These are phyloP conservation scores for Saturnispora besseyi DNA, from an alignment of 805 yeast genomes.

Conservation along the genomic window DNA sequence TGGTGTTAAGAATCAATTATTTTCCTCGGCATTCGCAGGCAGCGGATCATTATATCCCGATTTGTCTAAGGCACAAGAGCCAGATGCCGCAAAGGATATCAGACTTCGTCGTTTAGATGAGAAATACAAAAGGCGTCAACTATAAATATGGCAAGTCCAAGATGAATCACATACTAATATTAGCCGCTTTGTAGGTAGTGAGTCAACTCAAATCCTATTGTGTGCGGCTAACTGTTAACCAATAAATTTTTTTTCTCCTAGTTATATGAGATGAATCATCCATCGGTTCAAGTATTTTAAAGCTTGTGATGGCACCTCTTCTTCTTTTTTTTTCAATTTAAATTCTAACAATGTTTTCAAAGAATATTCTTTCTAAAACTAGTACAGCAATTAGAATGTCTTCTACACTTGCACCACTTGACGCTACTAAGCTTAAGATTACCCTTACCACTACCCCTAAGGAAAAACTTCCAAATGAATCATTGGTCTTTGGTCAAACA, in stretches of 20 bases:
- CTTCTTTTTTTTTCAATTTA: not conserved
- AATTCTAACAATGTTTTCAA: not conserved
- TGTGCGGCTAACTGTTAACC: not conserved
- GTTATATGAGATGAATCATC: not conserved
- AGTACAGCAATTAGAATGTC: slow-evolving; percentile 5
- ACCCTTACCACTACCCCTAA: slow-evolving; percentile 43
- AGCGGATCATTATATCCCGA: slow-evolving; percentile 10
- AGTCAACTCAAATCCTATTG: not conserved
- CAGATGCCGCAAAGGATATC: slow-evolving; percentile 12
- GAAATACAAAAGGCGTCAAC: slow-evolving; percentile 14
- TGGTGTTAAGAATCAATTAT: slow-evolving; percentile 15
- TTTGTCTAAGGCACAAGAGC: slow-evolving; percentile 4
- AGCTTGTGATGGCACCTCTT: not conserved
- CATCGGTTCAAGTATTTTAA: not conserved
- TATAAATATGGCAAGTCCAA: not conserved
- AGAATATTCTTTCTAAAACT: slow-evolving; percentile 1
- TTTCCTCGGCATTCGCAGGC: slow-evolving; percentile 20
- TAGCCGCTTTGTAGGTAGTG: slow-evolving; percentile 1
- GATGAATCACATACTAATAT: not conserved
- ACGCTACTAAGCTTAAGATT: slow-evolving; percentile 45
- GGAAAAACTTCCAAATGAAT: slow-evolving; percentile 46
- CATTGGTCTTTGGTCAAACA: slow-evolving; percentile 60
- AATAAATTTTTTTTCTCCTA: not conserved
- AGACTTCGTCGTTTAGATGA: slow-evolving; percentile 20
- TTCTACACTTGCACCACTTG: slow-evolving; percentile 30